Percentiles rank a stretch among this genome's conserved stretches.
Conservation (phyloP, 371 early-diverging fungal genomes). For the Mucor velutinosus region DNA sequence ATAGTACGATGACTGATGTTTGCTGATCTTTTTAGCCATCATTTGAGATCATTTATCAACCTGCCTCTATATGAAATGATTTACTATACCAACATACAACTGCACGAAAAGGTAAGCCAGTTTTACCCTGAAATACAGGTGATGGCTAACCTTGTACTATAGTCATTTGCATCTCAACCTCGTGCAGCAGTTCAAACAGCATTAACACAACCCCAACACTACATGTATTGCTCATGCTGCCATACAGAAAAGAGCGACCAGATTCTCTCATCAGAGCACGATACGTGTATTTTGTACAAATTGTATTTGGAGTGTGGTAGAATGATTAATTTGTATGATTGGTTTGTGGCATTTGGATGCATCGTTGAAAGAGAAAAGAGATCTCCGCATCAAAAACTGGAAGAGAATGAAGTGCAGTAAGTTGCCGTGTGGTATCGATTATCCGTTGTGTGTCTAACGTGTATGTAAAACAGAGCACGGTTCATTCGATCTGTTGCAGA, state of each 20-base stretch:
- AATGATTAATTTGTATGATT: slow-evolving; percentile 92
- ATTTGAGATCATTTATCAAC: slow-evolving; percentile 55
- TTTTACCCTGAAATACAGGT: neutral
- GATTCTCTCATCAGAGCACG: slow-evolving; percentile 68
- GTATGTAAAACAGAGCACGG: slow-evolving; percentile 60
- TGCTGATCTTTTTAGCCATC: slow-evolving; percentile 29
- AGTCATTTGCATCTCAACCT: slow-evolving; percentile 85
- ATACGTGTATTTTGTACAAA: slow-evolving; percentile 84
- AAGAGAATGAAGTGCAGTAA: slow-evolving; percentile 54
- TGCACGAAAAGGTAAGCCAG: slow-evolving; percentile 70
- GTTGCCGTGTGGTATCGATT: slow-evolving; percentile 3
- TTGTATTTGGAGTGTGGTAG: slow-evolving; percentile 91
- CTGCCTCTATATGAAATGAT: slow-evolving; percentile 72
- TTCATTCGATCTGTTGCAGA: slow-evolving; percentile 85
- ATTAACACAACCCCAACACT: slow-evolving; percentile 72
- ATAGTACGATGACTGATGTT: neutral
- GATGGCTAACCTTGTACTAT: neutral
- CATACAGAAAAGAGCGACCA: slow-evolving; percentile 34
- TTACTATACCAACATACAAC: slow-evolving; percentile 68
- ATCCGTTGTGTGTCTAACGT: neutral
- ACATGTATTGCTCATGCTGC: slow-evolving; percentile 81
- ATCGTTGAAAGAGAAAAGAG: slow-evolving; percentile 59
- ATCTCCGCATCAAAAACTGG: slow-evolving; percentile 28
- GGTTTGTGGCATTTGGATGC: slow-evolving; percentile 81
- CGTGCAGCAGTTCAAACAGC: slow-evolving; percentile 84